Conservation (phyloP, 805 yeast genomes). For the Wickerhamiella occidentalis region DNA sequence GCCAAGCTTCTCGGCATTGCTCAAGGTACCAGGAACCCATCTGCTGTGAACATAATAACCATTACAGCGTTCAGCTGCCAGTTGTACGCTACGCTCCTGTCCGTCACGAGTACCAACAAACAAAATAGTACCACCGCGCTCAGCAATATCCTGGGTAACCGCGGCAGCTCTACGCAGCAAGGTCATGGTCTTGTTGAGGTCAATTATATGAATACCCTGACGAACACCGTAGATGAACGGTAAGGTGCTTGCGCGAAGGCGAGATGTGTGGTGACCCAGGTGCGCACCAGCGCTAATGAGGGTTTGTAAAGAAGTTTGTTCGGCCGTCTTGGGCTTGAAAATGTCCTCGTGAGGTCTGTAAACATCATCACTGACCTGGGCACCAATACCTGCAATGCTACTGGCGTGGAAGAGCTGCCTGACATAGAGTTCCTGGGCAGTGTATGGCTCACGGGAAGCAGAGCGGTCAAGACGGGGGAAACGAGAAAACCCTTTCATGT, state of each 20-base stretch:
- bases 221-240: slow-evolving; percentile 81
- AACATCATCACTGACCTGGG: slow-evolving; percentile 41
- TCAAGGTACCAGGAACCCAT: slow-evolving; percentile 93
- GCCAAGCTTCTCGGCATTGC: slow-evolving; percentile 63
- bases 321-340: slow-evolving; percentile 42
- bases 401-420: slow-evolving; percentile 56
- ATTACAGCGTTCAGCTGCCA: slow-evolving; percentile 62
- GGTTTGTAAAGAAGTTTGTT: slow-evolving; percentile 52
- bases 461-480: slow-evolving; percentile 59
- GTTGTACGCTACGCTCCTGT: slow-evolving; percentile 59
- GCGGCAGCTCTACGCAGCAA: slow-evolving; percentile 70
- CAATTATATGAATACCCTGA: slow-evolving; percentile 83
- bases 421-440: slow-evolving; percentile 62
- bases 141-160: slow-evolving; percentile 72
- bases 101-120: slow-evolving; percentile 77
- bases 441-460: slow-evolving; percentile 50
- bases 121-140: slow-evolving; percentile 72
- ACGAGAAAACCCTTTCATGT: slow-evolving; percentile 20
- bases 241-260: slow-evolving; percentile 62
- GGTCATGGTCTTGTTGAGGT: slow-evolving; percentile 68
- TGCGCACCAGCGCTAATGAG: slow-evolving; percentile 89
- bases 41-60: slow-evolving; percentile 74
- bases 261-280: slow-evolving; percentile 75
- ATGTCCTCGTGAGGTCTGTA: slow-evolving; percentile 61
- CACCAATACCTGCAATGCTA: slow-evolving; percentile 48